Evolutionary conservation across 805 yeast species (phyloP).

Genomic region (Suhomyces emberorum): DNA sequence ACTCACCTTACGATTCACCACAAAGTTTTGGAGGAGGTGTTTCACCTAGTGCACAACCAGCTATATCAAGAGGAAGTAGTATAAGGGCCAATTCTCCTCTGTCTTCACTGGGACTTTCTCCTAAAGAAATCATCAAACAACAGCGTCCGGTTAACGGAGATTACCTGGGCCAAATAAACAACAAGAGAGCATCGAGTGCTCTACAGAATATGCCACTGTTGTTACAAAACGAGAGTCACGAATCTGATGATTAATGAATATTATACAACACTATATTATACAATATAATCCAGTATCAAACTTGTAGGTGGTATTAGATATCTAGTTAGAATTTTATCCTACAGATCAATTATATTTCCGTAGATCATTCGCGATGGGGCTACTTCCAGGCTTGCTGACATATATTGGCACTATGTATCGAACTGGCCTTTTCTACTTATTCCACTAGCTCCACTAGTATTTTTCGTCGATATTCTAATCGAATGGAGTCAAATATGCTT

Average conservation of each 20-base stretch:
- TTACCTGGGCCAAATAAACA: too few relatives aligned
- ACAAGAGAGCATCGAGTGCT: background rate
- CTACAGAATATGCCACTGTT: background rate
- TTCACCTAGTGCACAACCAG: background rate
- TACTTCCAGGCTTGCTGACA: too few relatives aligned
- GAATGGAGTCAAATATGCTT: constrained; percentile 87
- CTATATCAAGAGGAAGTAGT: constrained; percentile 17
- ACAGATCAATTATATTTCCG: too few relatives aligned
- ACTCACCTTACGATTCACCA: constrained; percentile 19
- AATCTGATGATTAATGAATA: background rate
- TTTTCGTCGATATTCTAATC: constrained; percentile 57
- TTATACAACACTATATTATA: too few relatives aligned
- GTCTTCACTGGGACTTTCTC: constrained; percentile 28
- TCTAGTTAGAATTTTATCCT: too few relatives aligned
- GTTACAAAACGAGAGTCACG: background rate
- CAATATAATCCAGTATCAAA: too few relatives aligned
- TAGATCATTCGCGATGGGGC: too few relatives aligned
- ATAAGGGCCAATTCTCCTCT: constrained; percentile 23
- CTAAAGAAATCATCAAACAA: constrained; percentile 26
- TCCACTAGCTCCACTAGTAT: too few relatives aligned
- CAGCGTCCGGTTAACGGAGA: constrained; percentile 2
- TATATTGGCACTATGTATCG: background rate
- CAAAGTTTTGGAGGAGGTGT: constrained; percentile 11
- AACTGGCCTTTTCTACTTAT: background rate
- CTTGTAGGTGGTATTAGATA: too few relatives aligned